Percentiles rank a stretch among this genome's conserved stretches.
Evolutionary conservation across 1,139 yeast genomes (phyloP).

Genomic region (Taphrina populina): DNA sequence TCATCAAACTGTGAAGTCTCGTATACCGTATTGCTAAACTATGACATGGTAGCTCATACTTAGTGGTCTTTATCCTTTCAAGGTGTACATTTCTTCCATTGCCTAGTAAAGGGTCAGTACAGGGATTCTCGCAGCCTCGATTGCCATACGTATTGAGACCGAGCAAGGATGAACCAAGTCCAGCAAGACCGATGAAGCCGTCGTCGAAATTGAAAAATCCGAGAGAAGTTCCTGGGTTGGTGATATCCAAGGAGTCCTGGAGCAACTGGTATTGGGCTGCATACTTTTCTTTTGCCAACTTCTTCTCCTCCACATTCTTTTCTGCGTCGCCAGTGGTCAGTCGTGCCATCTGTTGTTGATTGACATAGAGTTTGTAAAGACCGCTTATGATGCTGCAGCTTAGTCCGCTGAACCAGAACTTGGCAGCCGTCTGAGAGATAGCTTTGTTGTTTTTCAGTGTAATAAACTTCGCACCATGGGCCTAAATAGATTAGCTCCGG

Average conservation of each 20-base stretch:
- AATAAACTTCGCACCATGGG: conserved; percentile 41
- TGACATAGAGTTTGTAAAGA: conserved; percentile 45
- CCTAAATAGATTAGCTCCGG: conserved; percentile 42
- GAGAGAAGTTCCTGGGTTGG: conserved; percentile 73
- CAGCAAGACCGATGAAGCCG: conserved; percentile 81
- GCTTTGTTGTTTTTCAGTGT: conserved; percentile 40
- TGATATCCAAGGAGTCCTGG: conserved; percentile 75
- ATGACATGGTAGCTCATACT: no score
- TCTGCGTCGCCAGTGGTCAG: conserved; percentile 45
- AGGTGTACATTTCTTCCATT: conserved; percentile 25
- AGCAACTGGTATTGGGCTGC: conserved; percentile 63
- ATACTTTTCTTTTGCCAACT: conserved; percentile 46
- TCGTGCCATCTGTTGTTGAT: conserved; percentile 10
- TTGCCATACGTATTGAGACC: conserved; percentile 51
- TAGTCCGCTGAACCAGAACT: conserved; percentile 79
- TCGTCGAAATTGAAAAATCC: conserved; percentile 62
- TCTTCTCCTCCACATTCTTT: conserved; percentile 46
- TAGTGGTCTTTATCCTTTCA: no score
- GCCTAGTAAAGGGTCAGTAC: background rate
- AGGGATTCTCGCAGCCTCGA: background rate
- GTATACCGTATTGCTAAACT: no score
- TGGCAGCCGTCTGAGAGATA: conserved; percentile 45
- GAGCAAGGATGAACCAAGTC: conserved; percentile 74
- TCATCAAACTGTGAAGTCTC: no score
- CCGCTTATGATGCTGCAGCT: conserved; percentile 58